A percentile compares a stretch with the other conserved stretches of the same genome.
Evolutionary conservation across 305 asterid species (phyloP).

Genomic region (Nicotiana rustica): DNA sequence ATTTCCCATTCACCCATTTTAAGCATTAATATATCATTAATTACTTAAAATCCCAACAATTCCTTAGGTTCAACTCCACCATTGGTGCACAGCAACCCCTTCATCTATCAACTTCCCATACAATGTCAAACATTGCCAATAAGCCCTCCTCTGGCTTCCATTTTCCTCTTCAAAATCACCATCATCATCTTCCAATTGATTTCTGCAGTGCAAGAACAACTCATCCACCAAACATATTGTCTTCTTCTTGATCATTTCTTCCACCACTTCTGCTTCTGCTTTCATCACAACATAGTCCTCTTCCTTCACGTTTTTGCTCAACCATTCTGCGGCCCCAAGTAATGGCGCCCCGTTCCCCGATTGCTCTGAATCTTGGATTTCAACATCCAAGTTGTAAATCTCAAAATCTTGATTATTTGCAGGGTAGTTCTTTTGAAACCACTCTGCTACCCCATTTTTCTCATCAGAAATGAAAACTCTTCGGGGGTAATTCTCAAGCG

Average conservation of each 20-base stretch:
- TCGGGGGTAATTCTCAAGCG: conserved; percentile 60
- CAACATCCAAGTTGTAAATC: conserved; percentile 48
- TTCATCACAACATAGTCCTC: conserved; percentile 83
- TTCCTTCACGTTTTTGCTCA: conserved; percentile 52
- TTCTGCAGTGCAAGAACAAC: conserved; percentile 69
- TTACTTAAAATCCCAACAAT: too few species aligned
- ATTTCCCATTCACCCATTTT: too few species aligned
- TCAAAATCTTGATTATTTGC: conserved; percentile 63
- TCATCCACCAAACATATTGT: conserved; percentile 66
- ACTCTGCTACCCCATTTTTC: conserved; percentile 50
- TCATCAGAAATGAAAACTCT: conserved; percentile 70
- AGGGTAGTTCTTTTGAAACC: conserved; percentile 75
- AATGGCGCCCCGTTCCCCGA: conserved; percentile 27
- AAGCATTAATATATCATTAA: too few species aligned
- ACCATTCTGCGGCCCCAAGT: conserved; percentile 52
- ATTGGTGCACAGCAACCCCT: conserved; percentile 85
- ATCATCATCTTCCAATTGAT: conserved; percentile 50
- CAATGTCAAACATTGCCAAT: conserved; percentile 81
- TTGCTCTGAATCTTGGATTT: conserved; percentile 34
- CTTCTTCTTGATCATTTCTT: conserved; percentile 63
- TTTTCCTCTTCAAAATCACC: conserved; percentile 40
- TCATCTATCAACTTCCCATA: conserved; percentile 78
- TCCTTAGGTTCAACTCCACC: conserved; percentile 65
- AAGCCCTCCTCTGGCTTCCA: conserved; percentile 59
- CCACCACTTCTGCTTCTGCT: conserved; percentile 75